A percentile compares a stretch with the other conserved stretches of the same genome.
phyloP scores from a whole-genome alignment of 2,329 filamentous ascomycete genomes.

The Aplosporella prunicola region DNA sequence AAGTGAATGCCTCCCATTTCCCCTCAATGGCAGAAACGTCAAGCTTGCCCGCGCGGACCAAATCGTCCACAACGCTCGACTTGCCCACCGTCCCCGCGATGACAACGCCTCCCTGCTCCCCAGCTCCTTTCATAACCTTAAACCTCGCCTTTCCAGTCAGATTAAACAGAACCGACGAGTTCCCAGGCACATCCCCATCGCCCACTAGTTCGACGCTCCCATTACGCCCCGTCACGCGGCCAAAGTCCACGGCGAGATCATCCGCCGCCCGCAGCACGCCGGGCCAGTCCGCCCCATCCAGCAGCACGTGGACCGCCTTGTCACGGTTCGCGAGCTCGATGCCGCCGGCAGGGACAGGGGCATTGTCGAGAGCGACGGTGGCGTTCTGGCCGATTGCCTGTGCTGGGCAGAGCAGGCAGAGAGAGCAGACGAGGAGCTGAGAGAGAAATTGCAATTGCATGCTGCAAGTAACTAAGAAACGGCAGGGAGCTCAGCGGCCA shows the following conservation, averaged over 20 bases:
- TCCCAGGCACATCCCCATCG: slow-evolving; percentile 32
- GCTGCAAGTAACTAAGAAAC: too few relatives aligned
- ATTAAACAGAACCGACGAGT: slow-evolving; percentile 34
- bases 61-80: slow-evolving; percentile 50
- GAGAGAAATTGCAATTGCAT: neutral
- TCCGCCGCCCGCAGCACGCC: slow-evolving; percentile 59
- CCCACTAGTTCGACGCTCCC: slow-evolving; percentile 47
- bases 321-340: slow-evolving; percentile 22
- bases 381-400: slow-evolving; percentile 42
- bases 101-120: too few relatives aligned
- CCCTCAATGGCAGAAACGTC: slow-evolving; percentile 49
- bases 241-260: slow-evolving; percentile 60
- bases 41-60: slow-evolving; percentile 48
- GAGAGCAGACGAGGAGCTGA: neutral
- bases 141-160: slow-evolving; percentile 28
- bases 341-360: slow-evolving; percentile 23
- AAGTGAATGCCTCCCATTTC: slow-evolving; percentile 61
- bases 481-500: too few relatives aligned
- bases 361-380: slow-evolving; percentile 38
- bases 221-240: slow-evolving; percentile 58
- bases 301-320: slow-evolving; percentile 22
- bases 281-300: slow-evolving; percentile 48
- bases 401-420: slow-evolving; percentile 8
- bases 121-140: too few relatives aligned
- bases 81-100: slow-evolving; percentile 61